Evolutionary conservation across 495 filamentous ascomycete species (phyloP), one percentile per base, ranked within the genome.

Genomic region (Podospora anserina): DNA sequence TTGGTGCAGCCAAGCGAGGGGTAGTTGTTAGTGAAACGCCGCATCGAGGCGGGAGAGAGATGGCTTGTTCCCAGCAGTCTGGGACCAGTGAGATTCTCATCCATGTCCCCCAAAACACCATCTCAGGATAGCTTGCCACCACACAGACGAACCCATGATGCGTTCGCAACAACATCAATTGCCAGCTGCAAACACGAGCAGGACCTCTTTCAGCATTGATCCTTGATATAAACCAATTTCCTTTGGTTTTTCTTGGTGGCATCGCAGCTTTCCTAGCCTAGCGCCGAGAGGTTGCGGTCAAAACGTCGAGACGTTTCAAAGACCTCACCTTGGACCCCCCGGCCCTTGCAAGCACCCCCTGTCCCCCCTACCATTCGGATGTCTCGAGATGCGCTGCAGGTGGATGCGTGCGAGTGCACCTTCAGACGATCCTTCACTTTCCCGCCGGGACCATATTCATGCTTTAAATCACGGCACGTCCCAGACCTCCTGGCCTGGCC

Each of bases 261-360:
- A 63, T 63, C 61, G 61, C 61, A n/a, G 61, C 26, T 16, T 49
- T 30, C 16, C 49, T 28, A 66, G 53, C 20, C 54, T 67, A 70
- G 61, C 72, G 70, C 72, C 66, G 28, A 44, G 65, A 61, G 69
- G 65, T 66, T 54, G 61, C 34, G 62, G 69, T 66, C 76, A 63
- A 76, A 76, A 76, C 74, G 65, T 72, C 65, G 72, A 67, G 69
- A 71, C 77, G 77, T 78, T 78, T 78, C 77, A 77, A 70, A 66
- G 67, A 64, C 73, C 60, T 66, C 66, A 71, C 32, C 61, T 62
- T 68, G 20, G 19, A 30, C 61, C 67, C 64, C 73, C 60, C 54
- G 70, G 30, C 72, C 65, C 63, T 71, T 19, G 55, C 67, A 63
- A 18, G 39, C 30, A 20, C 67, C 69, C 74, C 76, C 67, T 70